Base-by-base conservation (phyloP, 192 early-diverging fungal genomes). In the Chytriomyces sp. region DNA sequence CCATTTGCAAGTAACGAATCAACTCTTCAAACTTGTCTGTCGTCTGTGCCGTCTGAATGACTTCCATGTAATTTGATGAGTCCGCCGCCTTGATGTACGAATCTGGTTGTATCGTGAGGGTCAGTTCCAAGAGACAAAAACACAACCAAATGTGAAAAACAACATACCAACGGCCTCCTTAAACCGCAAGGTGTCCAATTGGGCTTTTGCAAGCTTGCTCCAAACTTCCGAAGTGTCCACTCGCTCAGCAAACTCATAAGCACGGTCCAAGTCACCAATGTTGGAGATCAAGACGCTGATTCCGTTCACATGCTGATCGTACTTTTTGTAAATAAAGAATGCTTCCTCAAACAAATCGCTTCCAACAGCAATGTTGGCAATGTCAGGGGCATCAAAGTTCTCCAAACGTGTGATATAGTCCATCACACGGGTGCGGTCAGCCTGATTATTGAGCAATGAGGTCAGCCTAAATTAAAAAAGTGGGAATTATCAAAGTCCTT, bases 41-140 rank as follows among this genome's bases (percentile, higher is more conserved):
- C 10, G 89, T 88, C 16, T 87, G 82, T 18, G 95, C 92, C 66
- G 92, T 88, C 45, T 84, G 82, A 48, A 96, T 96, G 44, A 99
- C 96, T 78, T 98, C 97, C 50, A 80, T 85, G 69, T 91, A 95
- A 86, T 98, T 96, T 67, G 82, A 83, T 5, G 94, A 90, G 78
- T 99, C 98, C 74, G 95, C 92, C 11, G 98, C 95, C 77, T 95
- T 95, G 76, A 98, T 92, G 81, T 99, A 99, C 46, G 97, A 98
- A 77, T 96, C 94, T 89, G 49, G n/a, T 10, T 45, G 18, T 23
- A 35, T 9, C 23, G 0, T 20, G 44, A 73, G 35, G 59, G 7
- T 61, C 5, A 50, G 64, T 10, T 45, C 35, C 6, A 8, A 45
- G 4, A 71, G 74, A 67, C 11, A 77, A 44, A 49, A 49, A 6